phyloP scores from a whole-genome alignment of 331 rosid species.

The Dryas integrifolia region DNA sequence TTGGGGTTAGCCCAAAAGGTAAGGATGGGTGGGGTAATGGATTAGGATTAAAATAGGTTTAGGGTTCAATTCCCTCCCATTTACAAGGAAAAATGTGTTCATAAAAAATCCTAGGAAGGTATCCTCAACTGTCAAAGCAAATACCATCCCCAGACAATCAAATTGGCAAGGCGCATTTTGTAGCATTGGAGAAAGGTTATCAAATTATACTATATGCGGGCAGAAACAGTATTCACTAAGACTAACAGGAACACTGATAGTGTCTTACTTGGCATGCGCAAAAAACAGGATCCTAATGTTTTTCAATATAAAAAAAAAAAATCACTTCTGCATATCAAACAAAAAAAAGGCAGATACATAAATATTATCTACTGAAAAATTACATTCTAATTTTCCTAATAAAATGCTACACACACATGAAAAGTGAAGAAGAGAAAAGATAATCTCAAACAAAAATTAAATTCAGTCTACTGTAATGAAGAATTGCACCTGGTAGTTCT shows the following conservation, averaged over 20 bases:
- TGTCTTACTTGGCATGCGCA: not conserved
- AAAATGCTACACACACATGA: not conserved
- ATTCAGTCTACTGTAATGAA: not conserved
- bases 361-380: too few relatives aligned
- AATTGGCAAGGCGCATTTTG: not conserved
- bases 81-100: not conserved
- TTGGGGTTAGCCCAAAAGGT: too few relatives aligned
- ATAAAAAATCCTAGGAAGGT: not conserved
- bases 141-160: not conserved
- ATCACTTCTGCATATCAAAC: not conserved
- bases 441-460: not conserved
- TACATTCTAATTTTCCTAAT: too few relatives aligned
- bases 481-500: conserved; percentile 75
- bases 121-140: not conserved
- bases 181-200: not conserved
- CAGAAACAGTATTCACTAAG: not conserved
- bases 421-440: not conserved
- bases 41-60: too few relatives aligned
- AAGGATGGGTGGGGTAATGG: too few relatives aligned
- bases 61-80: too few relatives aligned
- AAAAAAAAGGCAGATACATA: not conserved
- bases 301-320: not conserved
- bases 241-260: not conserved
- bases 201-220: not conserved
- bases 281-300: not conserved